phyloP scores from a whole-genome alignment of 495 filamentous ascomycete genomes.

The Trichoderma asperelloides region DNA sequence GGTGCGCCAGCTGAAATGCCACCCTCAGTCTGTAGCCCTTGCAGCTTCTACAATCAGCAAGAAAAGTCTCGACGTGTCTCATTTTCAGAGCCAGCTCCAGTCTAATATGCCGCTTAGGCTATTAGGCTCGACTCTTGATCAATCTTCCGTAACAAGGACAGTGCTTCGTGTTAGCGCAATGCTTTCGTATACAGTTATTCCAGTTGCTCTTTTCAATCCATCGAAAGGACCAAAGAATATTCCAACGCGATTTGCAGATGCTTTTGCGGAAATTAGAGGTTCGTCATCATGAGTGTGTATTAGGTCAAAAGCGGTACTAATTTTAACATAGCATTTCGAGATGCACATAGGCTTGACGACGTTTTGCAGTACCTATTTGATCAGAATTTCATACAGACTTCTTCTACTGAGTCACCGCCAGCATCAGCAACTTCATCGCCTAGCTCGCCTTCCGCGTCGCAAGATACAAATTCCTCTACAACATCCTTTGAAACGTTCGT shows the following conservation, averaged over 20 bases:
- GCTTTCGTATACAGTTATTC: slow-evolving; percentile 8
- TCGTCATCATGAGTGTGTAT: not conserved
- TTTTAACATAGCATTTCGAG: not conserved
- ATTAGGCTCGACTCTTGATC: slow-evolving; percentile 5
- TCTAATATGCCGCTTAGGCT: not conserved
- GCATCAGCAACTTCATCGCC: not conserved
- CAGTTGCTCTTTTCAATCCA: slow-evolving; percentile 6
- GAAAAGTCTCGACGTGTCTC: not conserved
- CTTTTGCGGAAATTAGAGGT: slow-evolving; percentile 1
- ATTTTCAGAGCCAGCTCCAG: not conserved
- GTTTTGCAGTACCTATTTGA: slow-evolving; percentile 1
- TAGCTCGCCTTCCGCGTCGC: not conserved
- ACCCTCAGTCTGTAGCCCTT: not conserved
- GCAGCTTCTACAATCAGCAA: not conserved
- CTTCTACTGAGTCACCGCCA: not conserved
- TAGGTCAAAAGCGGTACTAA: not conserved
- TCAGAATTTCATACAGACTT: slow-evolving; percentile 5
- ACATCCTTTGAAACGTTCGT: slow-evolving; percentile 4
- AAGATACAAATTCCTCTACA: not conserved
- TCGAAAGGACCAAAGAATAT: not conserved
- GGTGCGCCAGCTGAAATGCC: not conserved
- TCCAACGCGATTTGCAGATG: not conserved
- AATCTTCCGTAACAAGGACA: slow-evolving; percentile 1
- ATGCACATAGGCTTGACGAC: not conserved
- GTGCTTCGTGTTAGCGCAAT: slow-evolving; percentile 11